Base-by-base conservation (phyloP, 1,284 basidiomycete species). In the Austroboletus rostrupii region DNA sequence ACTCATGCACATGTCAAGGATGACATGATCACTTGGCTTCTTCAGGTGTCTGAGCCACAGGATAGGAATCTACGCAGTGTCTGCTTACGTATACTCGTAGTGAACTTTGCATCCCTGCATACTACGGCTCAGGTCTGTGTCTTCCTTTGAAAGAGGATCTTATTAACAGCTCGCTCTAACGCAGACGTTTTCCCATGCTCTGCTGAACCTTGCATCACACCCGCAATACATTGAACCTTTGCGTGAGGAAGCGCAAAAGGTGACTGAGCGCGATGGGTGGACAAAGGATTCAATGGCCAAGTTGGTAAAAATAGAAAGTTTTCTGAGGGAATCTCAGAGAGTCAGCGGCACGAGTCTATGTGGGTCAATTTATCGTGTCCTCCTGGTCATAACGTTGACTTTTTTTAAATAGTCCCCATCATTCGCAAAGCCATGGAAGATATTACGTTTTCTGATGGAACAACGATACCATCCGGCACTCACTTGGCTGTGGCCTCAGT, bases 11-110 rank as follows among this genome's bases (percentile, higher is more conserved):
- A 19, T 36, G n/a, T 47, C n/a, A 45, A 76, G 72, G 70, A 70
- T 43, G 74, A 77, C 57, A 57, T 75, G 64, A 60, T 78, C 11
- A 66, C 67, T 20, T 76, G 75, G 75, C 58, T 78, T n/a, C 66
- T 77, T 57, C 70, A 72, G n/a, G 64, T 63, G 16, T 68, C 70
- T 13, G 55, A 53, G 45, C 66, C 57, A 29, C 61, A 60, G 39
- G 65, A 67, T 23, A 61, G 57, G 52, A 70, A 60, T 42, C 58
- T 66, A 43, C 65, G 53, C 21, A 65, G 61, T 45, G 62, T 67
- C 44, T 70, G 58, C 47, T 61, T 70, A 43, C 67, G 74, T 31
- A 66, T 78, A 48, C 63, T 79, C 21, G 57, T 70, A 28, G 55
- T 77, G 26, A 77, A 77, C 58, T 72, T 78, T 52, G 70, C 71